These are phyloP conservation scores for Liriodendron chinense DNA, from an alignment of 164 flowering plant genomes.

Conservation along the genomic window DNA sequence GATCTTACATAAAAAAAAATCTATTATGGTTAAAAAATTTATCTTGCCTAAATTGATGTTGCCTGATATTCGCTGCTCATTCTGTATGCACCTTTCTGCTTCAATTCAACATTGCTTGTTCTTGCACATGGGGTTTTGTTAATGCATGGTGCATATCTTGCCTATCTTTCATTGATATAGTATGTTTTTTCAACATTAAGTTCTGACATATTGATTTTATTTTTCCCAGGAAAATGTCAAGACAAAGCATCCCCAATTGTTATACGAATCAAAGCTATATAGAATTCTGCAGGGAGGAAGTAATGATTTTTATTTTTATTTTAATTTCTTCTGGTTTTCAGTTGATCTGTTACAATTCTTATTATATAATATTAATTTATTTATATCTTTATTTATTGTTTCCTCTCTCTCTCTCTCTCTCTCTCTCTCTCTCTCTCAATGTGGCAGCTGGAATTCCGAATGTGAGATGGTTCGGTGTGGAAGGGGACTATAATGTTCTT, in stretches of 20 bases:
- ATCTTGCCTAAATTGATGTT: background rate
- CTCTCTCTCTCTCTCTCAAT: conserved; percentile 4
- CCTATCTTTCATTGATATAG: background rate
- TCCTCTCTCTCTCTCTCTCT: background rate
- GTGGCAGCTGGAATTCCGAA: conserved; percentile 83
- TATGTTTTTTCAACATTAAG: background rate
- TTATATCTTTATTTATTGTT: conserved; percentile 1
- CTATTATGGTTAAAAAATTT: background rate
- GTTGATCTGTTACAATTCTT: background rate
- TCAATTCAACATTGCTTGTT: background rate
- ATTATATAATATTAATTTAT: background rate
- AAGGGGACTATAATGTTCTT: conserved; percentile 88
- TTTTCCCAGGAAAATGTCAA: conserved; percentile 74
- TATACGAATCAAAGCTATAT: conserved; percentile 83
- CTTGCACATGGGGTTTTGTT: background rate
- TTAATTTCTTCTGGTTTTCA: background rate
- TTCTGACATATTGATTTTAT: background rate
- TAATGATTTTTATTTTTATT: conserved; percentile 28
- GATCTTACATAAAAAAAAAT: no score
- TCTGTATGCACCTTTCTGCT: background rate
- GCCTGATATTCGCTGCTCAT: background rate
- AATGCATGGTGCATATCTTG: background rate
- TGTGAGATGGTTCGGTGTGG: conserved; percentile 92
- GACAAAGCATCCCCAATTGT: conserved; percentile 90
- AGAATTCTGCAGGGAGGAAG: conserved; percentile 94